phyloP scores from a whole-genome alignment of 169 alveolate genomes.

The Plasmodium vinckei region DNA sequence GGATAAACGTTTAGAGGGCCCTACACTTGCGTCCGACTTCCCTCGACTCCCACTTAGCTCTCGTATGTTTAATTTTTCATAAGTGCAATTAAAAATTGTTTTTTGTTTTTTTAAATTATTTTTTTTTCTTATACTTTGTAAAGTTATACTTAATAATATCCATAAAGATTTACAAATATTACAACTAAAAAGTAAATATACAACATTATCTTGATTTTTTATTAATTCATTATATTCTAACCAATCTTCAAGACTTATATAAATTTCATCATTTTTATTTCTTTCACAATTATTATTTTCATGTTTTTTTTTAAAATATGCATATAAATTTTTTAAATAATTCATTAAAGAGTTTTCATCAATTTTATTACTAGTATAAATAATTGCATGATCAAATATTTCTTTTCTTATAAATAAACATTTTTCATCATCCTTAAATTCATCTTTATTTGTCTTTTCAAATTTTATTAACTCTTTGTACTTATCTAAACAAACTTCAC shows the following conservation, averaged over 20 bases:
- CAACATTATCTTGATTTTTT: conserved; percentile 32
- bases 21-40: neutral
- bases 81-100: conserved; percentile 41
- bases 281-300: neutral
- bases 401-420: conserved; percentile 63
- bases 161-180: conserved; percentile 63
- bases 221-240: conserved; percentile 40
- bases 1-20: neutral
- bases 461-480: neutral
- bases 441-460: neutral
- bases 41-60: neutral
- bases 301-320: conserved; percentile 38
- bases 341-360: conserved; percentile 29
- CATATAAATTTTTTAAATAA: conserved; percentile 58
- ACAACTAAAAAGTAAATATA: conserved; percentile 2
- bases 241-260: conserved; percentile 51
- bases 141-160: conserved; percentile 49
- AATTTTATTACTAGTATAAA: conserved; percentile 42
- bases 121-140: conserved; percentile 63
- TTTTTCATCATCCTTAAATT: neutral
- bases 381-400: conserved; percentile 69
- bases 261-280: conserved; percentile 31
- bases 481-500: neutral
- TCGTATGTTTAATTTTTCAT: neutral
- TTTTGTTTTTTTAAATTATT: conserved; percentile 40